These are phyloP conservation scores for Amphibolis antarctica DNA, from an alignment of 106 monocot species.

Conservation along the genomic window DNA sequence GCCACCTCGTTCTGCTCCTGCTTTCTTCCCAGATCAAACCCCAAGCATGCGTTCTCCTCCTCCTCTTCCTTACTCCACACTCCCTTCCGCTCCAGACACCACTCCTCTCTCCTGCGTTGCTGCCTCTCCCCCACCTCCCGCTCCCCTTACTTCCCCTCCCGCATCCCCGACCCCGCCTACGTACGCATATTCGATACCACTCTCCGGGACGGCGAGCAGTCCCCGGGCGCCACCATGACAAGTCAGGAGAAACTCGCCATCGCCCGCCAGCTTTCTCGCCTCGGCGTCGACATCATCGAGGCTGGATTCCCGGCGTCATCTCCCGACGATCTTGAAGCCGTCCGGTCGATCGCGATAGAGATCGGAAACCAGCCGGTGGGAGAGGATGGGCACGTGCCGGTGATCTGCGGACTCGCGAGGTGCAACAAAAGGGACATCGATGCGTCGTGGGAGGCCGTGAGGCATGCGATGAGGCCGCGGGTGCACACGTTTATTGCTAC, in stretches of 20 bases:
- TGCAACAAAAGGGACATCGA: conserved; percentile 75
- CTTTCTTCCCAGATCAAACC: conserved; percentile 9
- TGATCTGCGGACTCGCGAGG: conserved; percentile 82
- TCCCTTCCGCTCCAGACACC: conserved; percentile 1
- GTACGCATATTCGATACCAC: conserved; percentile 92
- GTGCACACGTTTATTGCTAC: conserved; percentile 86
- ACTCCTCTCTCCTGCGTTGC: not conserved
- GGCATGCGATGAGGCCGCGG: conserved; percentile 52
- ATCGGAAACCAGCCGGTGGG: conserved; percentile 48
- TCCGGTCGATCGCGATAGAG: conserved; percentile 65
- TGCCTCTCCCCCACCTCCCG: conserved; percentile 12
- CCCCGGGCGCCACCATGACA: conserved; percentile 97
- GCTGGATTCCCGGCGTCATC: conserved; percentile 93
- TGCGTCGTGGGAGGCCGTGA: conserved; percentile 82
- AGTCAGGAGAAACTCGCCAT: conserved; percentile 70
- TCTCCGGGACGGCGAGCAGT: conserved; percentile 97
- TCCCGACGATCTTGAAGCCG: conserved; percentile 79
- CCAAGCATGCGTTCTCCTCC: conserved; percentile 4
- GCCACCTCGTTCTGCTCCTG: conserved; percentile 6
- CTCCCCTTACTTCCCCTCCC: conserved; percentile 62
- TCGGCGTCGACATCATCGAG: conserved; percentile 94
- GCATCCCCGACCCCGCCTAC: conserved; percentile 61
- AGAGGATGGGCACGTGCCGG: conserved; percentile 57
- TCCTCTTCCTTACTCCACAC: not conserved
- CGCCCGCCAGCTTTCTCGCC: conserved; percentile 57